Evolutionary conservation across 225 moss, liverwort and hornwort species (phyloP).

Genomic region (Climacium dendroides): DNA sequence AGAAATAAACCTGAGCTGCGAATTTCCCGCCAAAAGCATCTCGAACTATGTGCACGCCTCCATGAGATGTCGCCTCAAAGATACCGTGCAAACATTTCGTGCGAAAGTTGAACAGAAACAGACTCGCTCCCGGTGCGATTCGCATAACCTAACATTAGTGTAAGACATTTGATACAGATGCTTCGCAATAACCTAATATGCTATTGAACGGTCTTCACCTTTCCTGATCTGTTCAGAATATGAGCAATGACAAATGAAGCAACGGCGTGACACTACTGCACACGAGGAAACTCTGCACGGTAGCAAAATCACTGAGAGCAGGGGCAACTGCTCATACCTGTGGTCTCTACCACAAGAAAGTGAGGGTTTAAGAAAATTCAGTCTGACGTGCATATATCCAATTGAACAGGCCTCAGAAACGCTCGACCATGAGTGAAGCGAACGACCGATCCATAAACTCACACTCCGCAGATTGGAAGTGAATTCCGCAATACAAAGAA

Average conservation of each 20-base stretch:
- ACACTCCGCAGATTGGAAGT: neutral
- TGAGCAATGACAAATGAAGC: neutral
- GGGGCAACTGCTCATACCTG: neutral
- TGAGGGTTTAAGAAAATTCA: neutral
- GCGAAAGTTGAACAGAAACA: constrained; percentile 74
- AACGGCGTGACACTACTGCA: neutral
- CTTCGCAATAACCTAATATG: neutral
- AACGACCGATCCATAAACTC: neutral
- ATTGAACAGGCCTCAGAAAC: neutral
- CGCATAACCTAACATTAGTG: constrained; percentile 43
- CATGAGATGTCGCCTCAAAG: constrained; percentile 62
- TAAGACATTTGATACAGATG: neutral
- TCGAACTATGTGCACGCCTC: constrained; percentile 49
- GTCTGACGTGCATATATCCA: neutral
- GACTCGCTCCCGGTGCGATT: constrained; percentile 60
- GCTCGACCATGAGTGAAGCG: neutral
- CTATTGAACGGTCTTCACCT: neutral
- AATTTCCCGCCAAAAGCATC: constrained; percentile 52
- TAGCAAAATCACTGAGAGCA: neutral
- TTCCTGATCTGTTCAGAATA: neutral
- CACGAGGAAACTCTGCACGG: neutral
- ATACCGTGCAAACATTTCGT: constrained; percentile 57
- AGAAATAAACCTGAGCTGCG: constrained; percentile 16
- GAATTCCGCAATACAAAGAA: neutral
- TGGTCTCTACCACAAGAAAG: neutral